phyloP scores from a whole-genome alignment of 306 rosid genomes.

The Castanospermum australe region DNA sequence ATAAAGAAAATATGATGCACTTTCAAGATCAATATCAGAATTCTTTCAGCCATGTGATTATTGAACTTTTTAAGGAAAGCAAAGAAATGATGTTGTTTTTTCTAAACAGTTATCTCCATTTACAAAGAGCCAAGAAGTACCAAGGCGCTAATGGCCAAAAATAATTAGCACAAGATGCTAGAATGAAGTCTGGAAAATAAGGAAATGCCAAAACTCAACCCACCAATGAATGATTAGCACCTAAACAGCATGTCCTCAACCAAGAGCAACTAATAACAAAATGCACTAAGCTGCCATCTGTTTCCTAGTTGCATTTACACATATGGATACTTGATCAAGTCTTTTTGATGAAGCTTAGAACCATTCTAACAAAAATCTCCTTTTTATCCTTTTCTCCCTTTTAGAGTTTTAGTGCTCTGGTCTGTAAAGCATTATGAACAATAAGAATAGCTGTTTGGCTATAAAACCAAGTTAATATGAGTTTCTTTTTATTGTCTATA shows the following conservation, averaged over 20 bases:
- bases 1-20: background rate
- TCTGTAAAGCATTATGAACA: background rate
- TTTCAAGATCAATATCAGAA: constrained; percentile 12
- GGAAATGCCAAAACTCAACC: background rate
- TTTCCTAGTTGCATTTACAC: background rate
- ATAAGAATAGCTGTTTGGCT: background rate
- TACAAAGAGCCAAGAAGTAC: background rate
- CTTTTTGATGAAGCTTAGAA: background rate
- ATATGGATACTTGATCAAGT: background rate
- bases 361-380: background rate
- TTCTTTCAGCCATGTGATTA: constrained; percentile 7
- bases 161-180: background rate
- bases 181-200: background rate
- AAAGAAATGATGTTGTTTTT: background rate
- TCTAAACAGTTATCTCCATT: background rate
- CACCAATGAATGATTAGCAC: background rate
- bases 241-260: background rate
- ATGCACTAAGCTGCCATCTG: background rate
- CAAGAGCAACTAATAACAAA: background rate
- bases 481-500: background rate
- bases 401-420: background rate
- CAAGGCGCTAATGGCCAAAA: background rate
- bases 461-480: background rate
- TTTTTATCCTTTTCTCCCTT: background rate
- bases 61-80: background rate